Evolutionary conservation across 2,329 filamentous ascomycete species (phyloP), one percentile per base, ranked within the genome.

Genomic region (Myriangium duriaei): DNA sequence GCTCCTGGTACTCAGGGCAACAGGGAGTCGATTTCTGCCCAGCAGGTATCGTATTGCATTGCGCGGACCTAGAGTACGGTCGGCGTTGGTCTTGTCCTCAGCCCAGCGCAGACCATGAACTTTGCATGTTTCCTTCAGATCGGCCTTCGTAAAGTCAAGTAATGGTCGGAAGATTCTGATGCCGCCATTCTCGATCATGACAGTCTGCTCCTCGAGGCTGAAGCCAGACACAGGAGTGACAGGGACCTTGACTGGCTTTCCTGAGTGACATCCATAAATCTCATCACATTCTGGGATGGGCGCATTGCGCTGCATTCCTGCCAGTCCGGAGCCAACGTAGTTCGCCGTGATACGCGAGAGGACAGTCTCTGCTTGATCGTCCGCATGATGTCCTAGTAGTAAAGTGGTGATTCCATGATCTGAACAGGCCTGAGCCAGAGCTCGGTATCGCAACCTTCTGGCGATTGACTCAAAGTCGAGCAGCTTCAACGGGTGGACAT

Each of bases 361-460:
- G 3, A 92, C 69, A 0, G 87, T 95, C 61, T 98, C 91, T 40
- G 86, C 81, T 52, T 91, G 84, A 51, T 98, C 91, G 51, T 95
- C 87, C 44, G 72, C 67, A 55, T 98, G 91, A 54, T 98, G 91
- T 3, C 79, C 91, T 17, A 92, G 63, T 28, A 95, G 69, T 2
- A 96, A 56, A 13, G 73, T 72, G 4, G 58, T 60, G 3, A 81
- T 71, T 0, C 61, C 54, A 4, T 62, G 48, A 1, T 61, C 54
- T 11, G 58, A 57, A 53, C 81, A 86, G 5, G 69, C 66, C 11
- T 49, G 53, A 1, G 81, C 87, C 1, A 96, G 58, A 1, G 67
- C 63, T 44, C 74, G 78, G 57, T 87, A 96, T 11, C 91, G 76
- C 21, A 79, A 65, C 14, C 60, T 71, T 15, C 91, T 76, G 5